Evolutionary conservation across 2,329 filamentous ascomycete species (phyloP), one percentile per base, ranked within the genome.

Genomic region (Ceratocystis diversiconidia): DNA sequence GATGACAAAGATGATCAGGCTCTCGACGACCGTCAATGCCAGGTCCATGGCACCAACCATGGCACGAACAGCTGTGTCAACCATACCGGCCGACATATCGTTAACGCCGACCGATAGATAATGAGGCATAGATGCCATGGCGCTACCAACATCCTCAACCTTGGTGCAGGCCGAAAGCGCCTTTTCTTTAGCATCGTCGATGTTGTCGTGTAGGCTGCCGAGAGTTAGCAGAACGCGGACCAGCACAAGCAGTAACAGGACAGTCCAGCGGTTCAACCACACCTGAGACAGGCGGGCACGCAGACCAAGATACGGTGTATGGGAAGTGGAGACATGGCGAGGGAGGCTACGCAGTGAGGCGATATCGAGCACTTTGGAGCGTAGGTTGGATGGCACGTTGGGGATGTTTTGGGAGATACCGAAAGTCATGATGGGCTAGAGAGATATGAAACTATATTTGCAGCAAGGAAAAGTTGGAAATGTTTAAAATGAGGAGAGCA

Each of bases 71-170:
- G 90, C 85, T 70, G 87, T 85, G 70, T 92, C 89, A 70, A 97
- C 86, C 65, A 89, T 87, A 61, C 81, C 81, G 41, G 90, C 89
- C 6, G 90, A 88, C 70, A 97, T 78, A 67, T 90, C 83, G 76
- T 99, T 99, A 73, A 96, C 86, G 65, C 94, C 94, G 63, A 82
- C 79, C 1, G 92, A 89, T 73, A 97, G 86, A 76, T 96, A 97
- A 75, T 96, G 88, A 66, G 94, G 94, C 91, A 97, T 96, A 46
- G 94, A 97, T 48, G 92, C 94, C 90, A 99, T 92, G 68, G 90
- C 83, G 73, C 91, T 96, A 69, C 92, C 94, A 70, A 95, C 84
- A 70, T 90, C 90, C 77, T 99, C 92, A 61, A 97, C 92, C 74
- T 89, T 88, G 66, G 86, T 90, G 75, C 94, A 99, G 69, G 92